These are phyloP conservation scores for Candida sojae DNA, from an alignment of 1,139 yeast genomes.

Conservation along the genomic window DNA sequence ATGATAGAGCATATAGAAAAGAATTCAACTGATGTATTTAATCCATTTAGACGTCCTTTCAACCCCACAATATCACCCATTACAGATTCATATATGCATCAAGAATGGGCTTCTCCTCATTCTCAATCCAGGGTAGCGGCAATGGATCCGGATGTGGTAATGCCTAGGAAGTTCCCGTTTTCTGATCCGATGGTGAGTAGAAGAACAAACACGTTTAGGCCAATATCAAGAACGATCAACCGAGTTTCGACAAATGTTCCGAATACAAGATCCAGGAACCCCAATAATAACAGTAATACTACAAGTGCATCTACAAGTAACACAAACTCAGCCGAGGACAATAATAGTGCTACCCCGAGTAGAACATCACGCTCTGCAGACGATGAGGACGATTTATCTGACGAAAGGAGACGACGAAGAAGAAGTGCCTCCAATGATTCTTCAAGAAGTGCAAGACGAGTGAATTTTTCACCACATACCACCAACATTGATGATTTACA, in stretches of 20 bases:
- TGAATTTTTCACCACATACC: slow-evolving; percentile 16
- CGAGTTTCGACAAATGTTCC: neutral
- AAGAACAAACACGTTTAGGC: slow-evolving; percentile 6
- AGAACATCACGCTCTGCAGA: neutral
- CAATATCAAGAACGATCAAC: neutral
- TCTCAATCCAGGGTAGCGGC: slow-evolving; percentile 13
- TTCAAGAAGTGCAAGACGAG: slow-evolving; percentile 13
- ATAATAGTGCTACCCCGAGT: neutral
- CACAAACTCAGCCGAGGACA: neutral
- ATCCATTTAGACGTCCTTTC: slow-evolving; percentile 38
- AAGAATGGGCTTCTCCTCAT: slow-evolving; percentile 36
- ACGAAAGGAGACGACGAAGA: slow-evolving; percentile 6
- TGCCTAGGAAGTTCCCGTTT: slow-evolving; percentile 37
- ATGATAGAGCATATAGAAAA: slow-evolving; percentile 27
- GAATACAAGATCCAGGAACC: slow-evolving; percentile 1
- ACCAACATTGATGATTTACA: slow-evolving; percentile 16
- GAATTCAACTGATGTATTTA: slow-evolving; percentile 41
- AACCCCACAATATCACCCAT: slow-evolving; percentile 43
- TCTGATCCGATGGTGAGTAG: slow-evolving; percentile 18
- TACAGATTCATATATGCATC: slow-evolving; percentile 43
- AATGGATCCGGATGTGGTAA: slow-evolving; percentile 28
- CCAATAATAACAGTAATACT: neutral
- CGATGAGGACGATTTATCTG: slow-evolving; percentile 2
- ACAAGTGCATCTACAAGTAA: neutral
- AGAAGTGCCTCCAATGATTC: slow-evolving; percentile 11